A percentile compares a stretch with the other conserved stretches of the same genome.
Evolutionary conservation across 1,284 basidiomycete species (phyloP).

Genomic region (Mycosarcoma maydis): DNA sequence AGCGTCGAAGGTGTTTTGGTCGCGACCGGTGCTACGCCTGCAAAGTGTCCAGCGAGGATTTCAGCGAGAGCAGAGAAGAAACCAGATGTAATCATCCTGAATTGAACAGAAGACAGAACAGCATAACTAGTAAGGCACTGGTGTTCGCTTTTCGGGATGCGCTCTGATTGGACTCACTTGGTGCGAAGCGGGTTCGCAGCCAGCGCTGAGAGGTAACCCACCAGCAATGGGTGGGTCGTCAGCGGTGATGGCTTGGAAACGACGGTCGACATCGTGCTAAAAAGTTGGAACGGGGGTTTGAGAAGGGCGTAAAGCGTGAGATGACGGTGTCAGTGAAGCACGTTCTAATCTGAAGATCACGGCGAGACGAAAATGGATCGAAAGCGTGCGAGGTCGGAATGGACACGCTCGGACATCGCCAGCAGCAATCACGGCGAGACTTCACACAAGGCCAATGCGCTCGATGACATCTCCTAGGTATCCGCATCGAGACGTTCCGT

Average conservation of each 20-base stretch:
- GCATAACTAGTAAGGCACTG: no score
- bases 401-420: slow-evolving; percentile 10
- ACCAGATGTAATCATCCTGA: slow-evolving; percentile 54
- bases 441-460: no score
- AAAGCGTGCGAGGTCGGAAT: neutral
- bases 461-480: no score
- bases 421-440: neutral
- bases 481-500: no score
- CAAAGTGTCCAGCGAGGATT: slow-evolving; percentile 54
- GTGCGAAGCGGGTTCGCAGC: slow-evolving; percentile 58
- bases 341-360: no score
- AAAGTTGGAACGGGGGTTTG: no score
- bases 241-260: slow-evolving; percentile 40
- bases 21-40: slow-evolving; percentile 44
- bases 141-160: no score
- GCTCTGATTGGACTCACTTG: slow-evolving; percentile 35
- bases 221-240: slow-evolving; percentile 46
- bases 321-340: neutral
- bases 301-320: no score
- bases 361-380: neutral
- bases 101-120: no score
- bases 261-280: slow-evolving; percentile 33
- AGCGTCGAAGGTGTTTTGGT: slow-evolving; percentile 23
- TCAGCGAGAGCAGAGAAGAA: slow-evolving; percentile 54
- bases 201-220: slow-evolving; percentile 52